Percentiles rank a stretch among this genome's conserved stretches.
Conservation (phyloP, 129 eudicot species). For the Deinandra increscens region DNA sequence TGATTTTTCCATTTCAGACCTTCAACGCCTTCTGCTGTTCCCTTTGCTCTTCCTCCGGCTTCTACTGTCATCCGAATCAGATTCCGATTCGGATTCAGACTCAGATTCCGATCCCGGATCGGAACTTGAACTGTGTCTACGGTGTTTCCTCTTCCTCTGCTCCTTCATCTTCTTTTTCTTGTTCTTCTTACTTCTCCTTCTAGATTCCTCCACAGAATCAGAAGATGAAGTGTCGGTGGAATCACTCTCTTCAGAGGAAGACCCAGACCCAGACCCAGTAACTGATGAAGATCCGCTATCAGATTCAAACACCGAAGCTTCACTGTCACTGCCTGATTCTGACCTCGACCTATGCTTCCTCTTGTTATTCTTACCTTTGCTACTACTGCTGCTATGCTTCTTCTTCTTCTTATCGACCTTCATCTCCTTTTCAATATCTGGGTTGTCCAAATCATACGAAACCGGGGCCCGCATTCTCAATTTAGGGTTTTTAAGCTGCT, state of each 20-base stretch:
- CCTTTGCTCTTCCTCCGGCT: conserved; percentile 59
- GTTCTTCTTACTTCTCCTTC: conserved; percentile 58
- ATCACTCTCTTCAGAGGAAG: conserved; percentile 61
- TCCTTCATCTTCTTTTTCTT: conserved; percentile 44
- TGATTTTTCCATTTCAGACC: conserved; percentile 5
- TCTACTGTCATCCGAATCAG: conserved; percentile 72
- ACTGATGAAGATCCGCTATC: conserved; percentile 59
- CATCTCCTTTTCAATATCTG: conserved; percentile 45
- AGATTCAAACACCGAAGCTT: conserved; percentile 82
- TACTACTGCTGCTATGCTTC: conserved; percentile 59
- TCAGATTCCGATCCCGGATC: conserved; percentile 48
- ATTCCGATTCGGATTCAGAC: conserved; percentile 61
- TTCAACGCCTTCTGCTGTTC: conserved; percentile 58
- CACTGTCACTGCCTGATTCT: conserved; percentile 66
- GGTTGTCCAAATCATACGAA: conserved; percentile 66
- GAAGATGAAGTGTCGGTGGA: conserved; percentile 71
- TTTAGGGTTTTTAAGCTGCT: conserved; percentile 85
- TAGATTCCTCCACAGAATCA: conserved; percentile 79
- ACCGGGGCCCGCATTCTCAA: conserved; percentile 57
- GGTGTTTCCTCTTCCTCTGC: conserved; percentile 65
- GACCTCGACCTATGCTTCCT: conserved; percentile 68
- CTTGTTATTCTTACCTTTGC: conserved; percentile 59
- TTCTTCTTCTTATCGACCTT: conserved; percentile 66
- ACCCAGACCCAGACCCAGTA: conserved; percentile 53
- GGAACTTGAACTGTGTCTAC: conserved; percentile 61